Evolutionary conservation across 805 yeast species (phyloP), one percentile per base, ranked within the genome.

Genomic region (Candida pini): DNA sequence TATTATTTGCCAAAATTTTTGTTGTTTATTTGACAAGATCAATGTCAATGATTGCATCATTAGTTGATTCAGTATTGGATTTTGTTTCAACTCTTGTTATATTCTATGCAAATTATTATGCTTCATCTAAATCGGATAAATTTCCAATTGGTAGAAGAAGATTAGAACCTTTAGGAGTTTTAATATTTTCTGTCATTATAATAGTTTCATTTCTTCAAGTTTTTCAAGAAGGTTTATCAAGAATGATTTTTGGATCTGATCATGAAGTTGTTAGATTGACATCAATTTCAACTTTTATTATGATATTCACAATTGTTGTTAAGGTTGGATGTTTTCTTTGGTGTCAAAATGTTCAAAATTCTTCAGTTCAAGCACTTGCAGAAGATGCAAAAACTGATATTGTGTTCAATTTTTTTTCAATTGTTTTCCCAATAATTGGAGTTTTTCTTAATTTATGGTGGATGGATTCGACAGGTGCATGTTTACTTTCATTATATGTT

Each of bases 361-460:
- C 81, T 13, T 76, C 88, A 0, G 80, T 84, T 2, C 81, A 77
- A 49, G 94, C 94, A 0, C 62, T 83, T 36, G 85, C 89, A 2
- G 90, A 82, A 55, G 94, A 84, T 58, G 92, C 92, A 0, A 66
- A 70, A 57, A 83, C 89, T 1, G 94, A 84, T 55, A 72, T 83
- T 21, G 69, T 82, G 3, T 83, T 83, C 65, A 84, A 84, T 59
- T 48, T 69, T 1, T 80, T 81, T 28, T 82, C 92, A 1, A 68
- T 84, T 18, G 41, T 83, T 12, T 81, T 83, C 67, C 94, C 94
- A 0, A 42, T 78, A 0, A 28, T 71, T 1, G 90, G 90, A 2
- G 61, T 66, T 35, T 45, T 53, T n/a, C 54, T 69, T 13, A 54
- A 68, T 14, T 47, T 68, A 13, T 78, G 86, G 81, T 80, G 87